phyloP scores from a whole-genome alignment of 2,329 filamentous ascomycete genomes.

The Aspergillaceae sp. region DNA sequence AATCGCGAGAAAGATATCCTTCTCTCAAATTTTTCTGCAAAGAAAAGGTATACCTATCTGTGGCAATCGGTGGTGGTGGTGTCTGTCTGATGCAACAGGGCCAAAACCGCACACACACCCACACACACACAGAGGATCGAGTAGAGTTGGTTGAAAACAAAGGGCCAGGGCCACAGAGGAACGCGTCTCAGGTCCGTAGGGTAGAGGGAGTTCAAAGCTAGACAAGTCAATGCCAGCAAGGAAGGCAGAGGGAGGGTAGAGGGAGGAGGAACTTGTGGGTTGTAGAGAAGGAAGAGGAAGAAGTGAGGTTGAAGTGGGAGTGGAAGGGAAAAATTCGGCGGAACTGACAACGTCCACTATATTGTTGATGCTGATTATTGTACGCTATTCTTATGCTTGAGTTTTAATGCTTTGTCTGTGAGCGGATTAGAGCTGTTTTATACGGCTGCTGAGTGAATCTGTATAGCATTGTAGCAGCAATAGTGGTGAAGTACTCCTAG shows the following conservation, averaged over 20 bases:
- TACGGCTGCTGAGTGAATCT: too few relatives aligned
- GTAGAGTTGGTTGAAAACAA: conserved; percentile 1
- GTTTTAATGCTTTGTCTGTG: too few relatives aligned
- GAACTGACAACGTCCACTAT: background rate
- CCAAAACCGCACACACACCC: conserved; percentile 11
- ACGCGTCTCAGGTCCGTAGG: conserved; percentile 18
- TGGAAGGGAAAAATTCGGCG: conserved; percentile 13
- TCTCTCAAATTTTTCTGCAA: too few relatives aligned
- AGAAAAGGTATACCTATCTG: too few relatives aligned
- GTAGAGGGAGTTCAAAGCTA: conserved; percentile 32
- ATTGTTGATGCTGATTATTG: too few relatives aligned
- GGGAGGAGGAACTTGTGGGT: conserved; percentile 16
- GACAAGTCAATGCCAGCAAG: conserved; percentile 46
- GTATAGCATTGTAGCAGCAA: too few relatives aligned
- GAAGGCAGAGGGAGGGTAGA: conserved; percentile 19
- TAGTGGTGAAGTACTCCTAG: too few relatives aligned
- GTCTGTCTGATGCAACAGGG: conserved; percentile 11
- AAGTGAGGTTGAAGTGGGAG: conserved; percentile 3
- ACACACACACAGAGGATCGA: conserved; percentile 15
- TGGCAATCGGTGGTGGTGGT: background rate
- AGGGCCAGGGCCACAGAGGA: too few relatives aligned
- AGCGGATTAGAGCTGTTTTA: too few relatives aligned
- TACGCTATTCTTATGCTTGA: too few relatives aligned
- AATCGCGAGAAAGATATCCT: background rate
- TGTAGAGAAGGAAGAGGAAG: conserved; percentile 15